phyloP scores from a whole-genome alignment of 805 yeast species.

The Monosporozyma solicola region DNA sequence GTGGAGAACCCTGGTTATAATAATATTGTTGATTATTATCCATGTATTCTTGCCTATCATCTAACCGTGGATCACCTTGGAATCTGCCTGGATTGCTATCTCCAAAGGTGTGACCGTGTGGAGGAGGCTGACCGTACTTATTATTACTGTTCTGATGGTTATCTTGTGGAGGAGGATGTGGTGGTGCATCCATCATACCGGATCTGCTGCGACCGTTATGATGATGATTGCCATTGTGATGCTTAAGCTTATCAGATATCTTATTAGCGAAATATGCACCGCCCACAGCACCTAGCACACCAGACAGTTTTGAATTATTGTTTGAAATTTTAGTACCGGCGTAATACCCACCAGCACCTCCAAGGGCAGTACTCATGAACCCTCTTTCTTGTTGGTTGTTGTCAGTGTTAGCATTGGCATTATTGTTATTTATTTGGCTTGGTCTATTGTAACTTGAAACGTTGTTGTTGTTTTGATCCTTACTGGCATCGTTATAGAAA shows the following conservation, averaged over 20 bases:
- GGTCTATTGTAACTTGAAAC: not conserved
- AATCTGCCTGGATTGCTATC: not conserved
- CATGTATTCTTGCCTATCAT: constrained; percentile 9
- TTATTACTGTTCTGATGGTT: not conserved
- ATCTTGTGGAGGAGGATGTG: constrained; percentile 3
- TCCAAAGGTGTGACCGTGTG: not conserved
- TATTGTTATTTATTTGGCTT: not conserved
- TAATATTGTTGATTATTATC: not conserved
- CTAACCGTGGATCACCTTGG: constrained; percentile 10
- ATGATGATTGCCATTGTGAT: constrained; percentile 10
- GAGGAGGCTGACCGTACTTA: not conserved
- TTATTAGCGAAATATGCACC: constrained; percentile 50
- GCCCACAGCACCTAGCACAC: constrained; percentile 44
- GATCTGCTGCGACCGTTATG: not conserved
- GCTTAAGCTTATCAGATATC: constrained; percentile 34
- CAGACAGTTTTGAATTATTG: constrained; percentile 32
- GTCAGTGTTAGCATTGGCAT: constrained; percentile 17
- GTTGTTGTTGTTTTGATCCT: constrained; percentile 13
- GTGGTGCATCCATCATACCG: not conserved
- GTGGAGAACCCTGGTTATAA: not conserved
- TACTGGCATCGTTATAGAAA: constrained; percentile 37
- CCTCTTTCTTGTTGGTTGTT: constrained; percentile 4
- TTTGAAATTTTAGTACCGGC: constrained; percentile 36
- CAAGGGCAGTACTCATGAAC: constrained; percentile 25
- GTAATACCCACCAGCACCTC: constrained; percentile 47